phyloP scores from a whole-genome alignment of 768 basidiomycete genomes.

The Mycena chlorophos region DNA sequence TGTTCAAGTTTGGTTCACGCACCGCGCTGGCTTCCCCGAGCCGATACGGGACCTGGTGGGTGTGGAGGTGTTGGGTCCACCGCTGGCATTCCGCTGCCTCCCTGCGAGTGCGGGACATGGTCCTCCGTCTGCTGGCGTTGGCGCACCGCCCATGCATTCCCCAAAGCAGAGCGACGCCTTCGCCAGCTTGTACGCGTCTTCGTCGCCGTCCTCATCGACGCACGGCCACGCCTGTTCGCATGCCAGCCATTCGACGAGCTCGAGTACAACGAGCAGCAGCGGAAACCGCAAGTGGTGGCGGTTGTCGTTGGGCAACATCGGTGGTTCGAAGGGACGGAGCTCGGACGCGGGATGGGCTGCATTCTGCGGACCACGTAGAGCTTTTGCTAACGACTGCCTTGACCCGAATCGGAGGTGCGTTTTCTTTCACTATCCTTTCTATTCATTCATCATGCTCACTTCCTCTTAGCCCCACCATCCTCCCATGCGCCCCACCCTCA shows the following conservation, averaged over 20 bases:
- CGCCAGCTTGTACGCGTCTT: conserved; percentile 3
- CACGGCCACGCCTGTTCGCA: conserved; percentile 1
- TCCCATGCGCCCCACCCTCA: not conserved
- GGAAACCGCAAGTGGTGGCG: conserved; percentile 9
- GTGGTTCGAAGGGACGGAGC: conserved; percentile 58
- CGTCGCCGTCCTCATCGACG: not conserved
- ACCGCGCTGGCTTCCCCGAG: conserved; percentile 61
- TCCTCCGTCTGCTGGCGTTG: not conserved
- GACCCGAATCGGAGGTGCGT: conserved; percentile 60
- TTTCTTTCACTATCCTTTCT: conserved; percentile 42
- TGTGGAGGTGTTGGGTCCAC: not conserved
- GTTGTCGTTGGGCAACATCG: conserved; percentile 15
- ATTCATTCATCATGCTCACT: not conserved
- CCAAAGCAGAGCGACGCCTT: conserved; percentile 7
- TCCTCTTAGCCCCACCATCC: conserved; percentile 7
- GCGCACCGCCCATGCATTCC: conserved; percentile 5
- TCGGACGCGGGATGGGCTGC: conserved; percentile 78
- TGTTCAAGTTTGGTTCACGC: conserved; percentile 78
- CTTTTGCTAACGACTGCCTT: conserved; percentile 67
- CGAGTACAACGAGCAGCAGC: not conserved
- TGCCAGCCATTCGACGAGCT: not conserved
- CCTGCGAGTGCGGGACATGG: not conserved
- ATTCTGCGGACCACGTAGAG: conserved; percentile 79
- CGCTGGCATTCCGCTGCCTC: not conserved
- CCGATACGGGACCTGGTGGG: conserved; percentile 53